Evolutionary conservation across 2,329 filamentous ascomycete genomes (phyloP).

Genomic region (Lasiodiplodia gonubiensis): DNA sequence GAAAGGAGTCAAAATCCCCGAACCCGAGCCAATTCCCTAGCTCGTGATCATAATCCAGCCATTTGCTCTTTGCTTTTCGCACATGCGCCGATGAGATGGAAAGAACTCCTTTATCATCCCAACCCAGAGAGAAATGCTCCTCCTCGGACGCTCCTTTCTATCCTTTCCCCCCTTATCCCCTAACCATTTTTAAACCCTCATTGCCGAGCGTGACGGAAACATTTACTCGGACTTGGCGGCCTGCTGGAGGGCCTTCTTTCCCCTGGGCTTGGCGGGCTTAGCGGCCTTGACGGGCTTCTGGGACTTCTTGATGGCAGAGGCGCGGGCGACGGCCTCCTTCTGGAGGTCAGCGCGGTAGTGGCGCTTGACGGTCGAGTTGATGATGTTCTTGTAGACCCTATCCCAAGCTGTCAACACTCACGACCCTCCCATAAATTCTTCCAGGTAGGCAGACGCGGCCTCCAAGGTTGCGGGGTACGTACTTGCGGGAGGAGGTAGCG

Average conservation of each 20-base stretch:
- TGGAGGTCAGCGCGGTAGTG: slow-evolving; percentile 71
- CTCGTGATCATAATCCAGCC: slow-evolving; percentile 25
- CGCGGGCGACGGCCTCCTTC: slow-evolving; percentile 77
- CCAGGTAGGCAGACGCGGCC: too few species aligned
- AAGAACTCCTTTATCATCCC: slow-evolving; percentile 18
- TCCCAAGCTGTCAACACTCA: slow-evolving; percentile 28
- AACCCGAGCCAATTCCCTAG: slow-evolving; percentile 21
- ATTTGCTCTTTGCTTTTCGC: slow-evolving; percentile 15
- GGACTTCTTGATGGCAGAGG: slow-evolving; percentile 80
- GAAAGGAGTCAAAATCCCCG: slow-evolving; percentile 21
- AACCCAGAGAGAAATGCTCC: slow-evolving; percentile 17
- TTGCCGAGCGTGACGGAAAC: background rate
- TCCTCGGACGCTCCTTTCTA: slow-evolving; percentile 16
- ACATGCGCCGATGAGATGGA: slow-evolving; percentile 22
- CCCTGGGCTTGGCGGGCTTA: slow-evolving; percentile 76
- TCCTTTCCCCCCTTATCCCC: slow-evolving; percentile 11
- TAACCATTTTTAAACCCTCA: slow-evolving; percentile 10
- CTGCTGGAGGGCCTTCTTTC: slow-evolving; percentile 63
- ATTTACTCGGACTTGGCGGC: slow-evolving; percentile 59
- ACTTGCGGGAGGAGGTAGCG: slow-evolving; percentile 81
- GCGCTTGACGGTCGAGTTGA: slow-evolving; percentile 79
- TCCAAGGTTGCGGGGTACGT: slow-evolving; percentile 49
- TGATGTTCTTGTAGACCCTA: slow-evolving; percentile 88
- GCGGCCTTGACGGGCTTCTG: slow-evolving; percentile 79
- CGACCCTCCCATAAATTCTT: background rate